Conservation (phyloP, 106 monocot genomes). For the Platanthera zijinensis region DNA sequence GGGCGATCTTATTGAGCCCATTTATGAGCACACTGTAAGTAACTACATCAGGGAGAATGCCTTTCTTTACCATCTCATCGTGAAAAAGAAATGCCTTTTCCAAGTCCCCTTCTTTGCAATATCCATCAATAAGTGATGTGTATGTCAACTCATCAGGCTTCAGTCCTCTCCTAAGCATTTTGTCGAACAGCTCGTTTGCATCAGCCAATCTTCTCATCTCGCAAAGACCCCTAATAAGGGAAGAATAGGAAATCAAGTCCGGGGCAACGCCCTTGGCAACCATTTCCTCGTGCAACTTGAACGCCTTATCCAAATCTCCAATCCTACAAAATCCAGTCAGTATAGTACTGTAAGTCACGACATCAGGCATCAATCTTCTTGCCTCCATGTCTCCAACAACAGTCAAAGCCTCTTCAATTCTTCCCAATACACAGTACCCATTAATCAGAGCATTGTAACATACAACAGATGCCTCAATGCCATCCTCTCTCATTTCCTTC, state of each 20-base stretch:
- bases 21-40: slow-evolving; percentile 89
- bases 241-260: slow-evolving; percentile 59
- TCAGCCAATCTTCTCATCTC: slow-evolving; percentile 44
- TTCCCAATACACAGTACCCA: slow-evolving; percentile 59
- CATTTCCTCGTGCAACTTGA: slow-evolving; percentile 55
- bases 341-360: slow-evolving; percentile 63
- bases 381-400: slow-evolving; percentile 48
- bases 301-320: slow-evolving; percentile 64
- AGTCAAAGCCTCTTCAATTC: slow-evolving; percentile 38
- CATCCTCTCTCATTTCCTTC: slow-evolving; percentile 56
- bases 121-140: slow-evolving; percentile 66
- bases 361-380: slow-evolving; percentile 44
- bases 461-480: slow-evolving; percentile 40
- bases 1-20: slow-evolving; percentile 55
- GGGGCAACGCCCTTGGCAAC: slow-evolving; percentile 42
- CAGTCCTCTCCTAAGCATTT: slow-evolving; percentile 47
- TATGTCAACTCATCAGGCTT: slow-evolving; percentile 58
- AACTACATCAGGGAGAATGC: slow-evolving; percentile 74
- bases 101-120: slow-evolving; percentile 76
- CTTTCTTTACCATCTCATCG: slow-evolving; percentile 71
- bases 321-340: slow-evolving; percentile 43
- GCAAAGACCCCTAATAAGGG: slow-evolving; percentile 73
- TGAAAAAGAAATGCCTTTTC: slow-evolving; percentile 54
- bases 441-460: slow-evolving; percentile 77
- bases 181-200: slow-evolving; percentile 43